These are phyloP conservation scores for Sporothrix globosa DNA, from an alignment of 2,329 filamentous ascomycete genomes.

Conservation along the genomic window DNA sequence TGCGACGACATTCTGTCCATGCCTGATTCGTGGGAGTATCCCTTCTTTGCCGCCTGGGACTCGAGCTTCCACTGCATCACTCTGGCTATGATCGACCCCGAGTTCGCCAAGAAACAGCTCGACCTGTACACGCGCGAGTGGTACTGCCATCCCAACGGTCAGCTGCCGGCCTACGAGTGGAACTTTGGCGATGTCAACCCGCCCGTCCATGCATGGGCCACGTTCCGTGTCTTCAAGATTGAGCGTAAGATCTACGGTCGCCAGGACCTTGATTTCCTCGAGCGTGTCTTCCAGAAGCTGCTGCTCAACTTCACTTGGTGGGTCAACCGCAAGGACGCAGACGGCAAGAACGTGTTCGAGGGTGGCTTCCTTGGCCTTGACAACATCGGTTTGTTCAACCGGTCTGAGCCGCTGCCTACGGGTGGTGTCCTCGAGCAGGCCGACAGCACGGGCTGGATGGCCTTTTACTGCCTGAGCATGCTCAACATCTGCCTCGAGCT, in stretches of 20 bases:
- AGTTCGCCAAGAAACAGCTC: constrained; percentile 97
- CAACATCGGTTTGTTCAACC: constrained; percentile 97
- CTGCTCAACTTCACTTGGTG: constrained; percentile 98
- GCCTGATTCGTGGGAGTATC: constrained; percentile 98
- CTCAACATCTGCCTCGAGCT: constrained; percentile 94
- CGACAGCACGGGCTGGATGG: constrained; percentile 99
- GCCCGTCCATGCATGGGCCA: constrained; percentile 93
- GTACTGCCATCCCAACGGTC: constrained; percentile 98
- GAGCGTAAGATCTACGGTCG: constrained; percentile 96
- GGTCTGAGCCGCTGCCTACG: constrained; percentile 90
- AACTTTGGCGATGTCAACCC: constrained; percentile 98
- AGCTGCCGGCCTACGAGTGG: constrained; percentile 91
- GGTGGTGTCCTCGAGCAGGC: constrained; percentile 94
- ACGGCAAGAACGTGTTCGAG: constrained; percentile 97
- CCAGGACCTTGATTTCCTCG: constrained; percentile 92
- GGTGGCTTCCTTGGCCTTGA: constrained; percentile 93
- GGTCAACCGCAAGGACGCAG: constrained; percentile 93
- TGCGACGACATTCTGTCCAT: constrained; percentile 95
- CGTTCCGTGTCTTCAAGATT: constrained; percentile 96
- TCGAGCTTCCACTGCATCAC: constrained; percentile 96
- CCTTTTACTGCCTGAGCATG: constrained; percentile 95
- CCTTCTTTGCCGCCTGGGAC: constrained; percentile 97
- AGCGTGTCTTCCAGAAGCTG: constrained; percentile 94
- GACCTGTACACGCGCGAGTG: constrained; percentile 95
- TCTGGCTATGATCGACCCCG: constrained; percentile 94